These are phyloP conservation scores for Fraxinus albicans DNA, from an alignment of 305 asterid genomes.

Conservation along the genomic window DNA sequence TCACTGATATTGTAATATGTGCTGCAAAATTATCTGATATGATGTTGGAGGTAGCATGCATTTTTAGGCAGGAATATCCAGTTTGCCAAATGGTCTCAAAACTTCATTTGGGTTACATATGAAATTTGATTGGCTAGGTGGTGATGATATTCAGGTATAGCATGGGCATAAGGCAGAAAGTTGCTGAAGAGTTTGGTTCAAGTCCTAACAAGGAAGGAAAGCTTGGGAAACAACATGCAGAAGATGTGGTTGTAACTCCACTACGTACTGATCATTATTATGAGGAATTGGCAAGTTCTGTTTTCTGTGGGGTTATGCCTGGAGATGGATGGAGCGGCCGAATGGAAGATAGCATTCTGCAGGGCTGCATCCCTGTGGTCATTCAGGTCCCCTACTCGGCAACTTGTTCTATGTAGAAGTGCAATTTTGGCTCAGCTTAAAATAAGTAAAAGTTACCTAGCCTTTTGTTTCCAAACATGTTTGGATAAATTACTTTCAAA, in stretches of 20 bases:
- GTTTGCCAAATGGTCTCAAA: not conserved
- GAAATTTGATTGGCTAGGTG: constrained; percentile 11
- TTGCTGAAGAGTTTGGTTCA: constrained; percentile 89
- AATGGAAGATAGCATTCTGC: constrained; percentile 94
- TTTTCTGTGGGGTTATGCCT: constrained; percentile 98
- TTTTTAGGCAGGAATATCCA: not conserved
- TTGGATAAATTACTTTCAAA: not conserved
- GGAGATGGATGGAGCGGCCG: constrained; percentile 99
- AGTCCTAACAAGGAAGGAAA: constrained; percentile 76
- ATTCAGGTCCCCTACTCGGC: constrained; percentile 59
- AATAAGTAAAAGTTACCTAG: not conserved
- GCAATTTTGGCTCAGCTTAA: not conserved
- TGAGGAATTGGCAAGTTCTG: constrained; percentile 69
- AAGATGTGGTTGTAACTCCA: constrained; percentile 83
- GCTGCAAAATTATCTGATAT: constrained; percentile 13
- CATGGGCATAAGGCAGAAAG: constrained; percentile 99
- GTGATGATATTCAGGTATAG: constrained; percentile 68
- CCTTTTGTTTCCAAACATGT: not conserved
- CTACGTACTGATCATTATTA: constrained; percentile 66
- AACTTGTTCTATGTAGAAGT: not conserved
- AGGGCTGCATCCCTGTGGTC: constrained; percentile 94
- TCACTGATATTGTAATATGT: constrained; percentile 9
- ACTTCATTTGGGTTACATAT: not conserved
- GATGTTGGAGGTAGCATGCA: not conserved
- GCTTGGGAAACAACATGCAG: constrained; percentile 78